A percentile compares a stretch with the other conserved stretches of the same genome.
These are phyloP conservation scores for Cyclotella distinguenda DNA, from an alignment of 108 stramenopile genomes.

Conservation along the genomic window DNA sequence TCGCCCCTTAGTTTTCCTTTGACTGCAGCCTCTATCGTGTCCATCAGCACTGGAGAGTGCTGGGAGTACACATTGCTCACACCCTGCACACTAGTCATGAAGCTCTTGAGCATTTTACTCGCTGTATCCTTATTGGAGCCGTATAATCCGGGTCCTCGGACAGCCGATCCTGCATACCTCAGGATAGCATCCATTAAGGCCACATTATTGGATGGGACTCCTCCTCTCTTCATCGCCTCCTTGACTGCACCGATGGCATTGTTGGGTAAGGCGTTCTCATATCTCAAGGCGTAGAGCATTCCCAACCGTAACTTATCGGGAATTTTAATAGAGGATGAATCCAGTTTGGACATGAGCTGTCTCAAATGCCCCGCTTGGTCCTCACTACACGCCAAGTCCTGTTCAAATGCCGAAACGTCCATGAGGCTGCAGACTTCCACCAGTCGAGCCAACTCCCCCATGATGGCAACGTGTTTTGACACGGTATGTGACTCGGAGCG, in stretches of 20 bases:
- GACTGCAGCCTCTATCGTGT: conserved; percentile 75
- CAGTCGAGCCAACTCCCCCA: conserved; percentile 94
- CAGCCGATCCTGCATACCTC: conserved; percentile 77
- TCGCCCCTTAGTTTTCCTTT: conserved; percentile 87
- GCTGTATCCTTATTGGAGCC: conserved; percentile 75
- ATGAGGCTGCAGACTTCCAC: conserved; percentile 92
- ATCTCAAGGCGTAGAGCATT: conserved; percentile 95
- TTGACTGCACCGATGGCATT: conserved; percentile 72
- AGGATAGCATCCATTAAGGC: conserved; percentile 91
- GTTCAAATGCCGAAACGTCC: conserved; percentile 98
- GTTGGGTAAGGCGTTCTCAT: conserved; percentile 83
- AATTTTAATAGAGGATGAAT: conserved; percentile 69
- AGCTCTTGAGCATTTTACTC: conserved; percentile 88
- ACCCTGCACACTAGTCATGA: conserved; percentile 94
- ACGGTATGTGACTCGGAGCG: conserved; percentile 85
- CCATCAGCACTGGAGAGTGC: conserved; percentile 93
- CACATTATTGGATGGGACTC: conserved; percentile 89
- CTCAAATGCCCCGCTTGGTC: conserved; percentile 89
- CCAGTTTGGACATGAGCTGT: conserved; percentile 88
- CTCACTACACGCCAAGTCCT: conserved; percentile 95
- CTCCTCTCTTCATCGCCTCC: conserved; percentile 84
- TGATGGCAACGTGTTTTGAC: conserved; percentile 96
- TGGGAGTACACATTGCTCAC: conserved; percentile 98
- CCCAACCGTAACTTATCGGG: conserved; percentile 97
- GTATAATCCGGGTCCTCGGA: conserved; percentile 91